Percentiles rank a stretch among this genome's conserved stretches.
Evolutionary conservation across 768 basidiomycete species (phyloP).

Genomic region (Psilocybe tampanensis): DNA sequence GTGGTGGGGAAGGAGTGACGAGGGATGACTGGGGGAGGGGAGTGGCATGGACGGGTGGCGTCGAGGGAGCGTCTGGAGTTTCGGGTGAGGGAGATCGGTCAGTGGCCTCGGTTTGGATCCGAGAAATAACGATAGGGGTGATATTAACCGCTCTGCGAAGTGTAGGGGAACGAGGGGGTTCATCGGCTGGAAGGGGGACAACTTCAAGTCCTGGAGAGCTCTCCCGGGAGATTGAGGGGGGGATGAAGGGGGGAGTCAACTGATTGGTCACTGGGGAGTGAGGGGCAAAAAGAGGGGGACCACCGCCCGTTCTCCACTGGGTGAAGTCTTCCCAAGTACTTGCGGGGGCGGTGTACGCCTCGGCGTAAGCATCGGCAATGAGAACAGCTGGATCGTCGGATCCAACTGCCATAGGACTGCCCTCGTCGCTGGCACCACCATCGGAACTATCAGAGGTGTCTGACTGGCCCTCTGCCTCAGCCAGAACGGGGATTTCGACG

Average conservation of each 20-base stretch:
- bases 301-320: slow-evolving; percentile 8
- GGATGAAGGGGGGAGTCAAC: slow-evolving; percentile 22
- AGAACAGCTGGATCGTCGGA: slow-evolving; percentile 44
- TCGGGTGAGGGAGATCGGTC: slow-evolving; percentile 30
- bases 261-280: slow-evolving; percentile 7
- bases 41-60: slow-evolving; percentile 25
- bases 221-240: slow-evolving; percentile 23
- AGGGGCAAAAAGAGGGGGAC: neutral
- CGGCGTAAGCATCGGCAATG: slow-evolving; percentile 39
- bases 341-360: slow-evolving; percentile 31
- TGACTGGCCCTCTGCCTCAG: slow-evolving; percentile 27
- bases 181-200: slow-evolving; percentile 7
- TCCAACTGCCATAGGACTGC: slow-evolving; percentile 50
- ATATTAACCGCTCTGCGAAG: slow-evolving; percentile 34
- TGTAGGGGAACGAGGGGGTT: slow-evolving; percentile 23
- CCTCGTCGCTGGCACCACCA: slow-evolving; percentile 45
- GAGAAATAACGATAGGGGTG: slow-evolving; percentile 33
- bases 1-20: slow-evolving; percentile 55
- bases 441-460: slow-evolving; percentile 43
- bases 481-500: slow-evolving; percentile 25
- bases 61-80: slow-evolving; percentile 28
- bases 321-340: slow-evolving; percentile 20
- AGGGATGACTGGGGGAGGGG: slow-evolving; percentile 25
- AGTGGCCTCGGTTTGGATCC: slow-evolving; percentile 31
- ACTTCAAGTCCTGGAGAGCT: slow-evolving; percentile 14